Evolutionary conservation across 257 asterid species (phyloP), one percentile per base, ranked within the genome.

Genomic region (Asclepias syriaca): DNA sequence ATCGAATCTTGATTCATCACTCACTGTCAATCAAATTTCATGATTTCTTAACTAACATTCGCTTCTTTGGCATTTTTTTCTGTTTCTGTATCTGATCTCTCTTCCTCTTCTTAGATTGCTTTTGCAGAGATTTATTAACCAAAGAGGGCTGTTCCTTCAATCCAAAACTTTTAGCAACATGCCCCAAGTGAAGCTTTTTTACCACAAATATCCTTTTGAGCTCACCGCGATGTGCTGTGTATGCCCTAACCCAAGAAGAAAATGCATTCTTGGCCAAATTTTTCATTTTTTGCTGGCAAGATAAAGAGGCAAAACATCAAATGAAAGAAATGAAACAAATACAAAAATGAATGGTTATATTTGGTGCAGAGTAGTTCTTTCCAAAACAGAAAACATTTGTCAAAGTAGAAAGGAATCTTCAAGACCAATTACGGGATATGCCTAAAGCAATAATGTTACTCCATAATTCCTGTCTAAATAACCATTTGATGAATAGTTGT

Each of bases 171-270:
- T 81, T 93, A 32, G 97, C 87, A 55, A 91, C 97, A 60, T 93
- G 97, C 18, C 98, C 98, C 80, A 93, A 59, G 76, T 93, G 99
- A 81, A 94, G 97, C 74, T 91, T 94, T 88, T 91, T 85, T 80
- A 89, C 93, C 81, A 76, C 83, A 57, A 94, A 94, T 39, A 94
- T 87, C 77, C 82, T 84, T 79, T 94, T 94, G 80, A 94, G 88
- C 77, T 87, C 99, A n/a, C 96, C 97, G 9, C 93, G 95, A 76
- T 94, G 99, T 72, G 97, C 97, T 46, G 97, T 85, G 63, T 94
- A 91, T 14, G 97, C 97, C 67, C 96, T 92, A 18, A 87, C 91
- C 97, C 97, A 94, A 2, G 96, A 86, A 79, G 90, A 86, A 76
- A 94, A 94, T 45, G 97, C 97, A 60, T 85, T 87, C 79, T 83